Evolutionary conservation across 805 yeast genomes (phyloP), one percentile per base, ranked within the genome.

Genomic region (Candida patagonica): DNA sequence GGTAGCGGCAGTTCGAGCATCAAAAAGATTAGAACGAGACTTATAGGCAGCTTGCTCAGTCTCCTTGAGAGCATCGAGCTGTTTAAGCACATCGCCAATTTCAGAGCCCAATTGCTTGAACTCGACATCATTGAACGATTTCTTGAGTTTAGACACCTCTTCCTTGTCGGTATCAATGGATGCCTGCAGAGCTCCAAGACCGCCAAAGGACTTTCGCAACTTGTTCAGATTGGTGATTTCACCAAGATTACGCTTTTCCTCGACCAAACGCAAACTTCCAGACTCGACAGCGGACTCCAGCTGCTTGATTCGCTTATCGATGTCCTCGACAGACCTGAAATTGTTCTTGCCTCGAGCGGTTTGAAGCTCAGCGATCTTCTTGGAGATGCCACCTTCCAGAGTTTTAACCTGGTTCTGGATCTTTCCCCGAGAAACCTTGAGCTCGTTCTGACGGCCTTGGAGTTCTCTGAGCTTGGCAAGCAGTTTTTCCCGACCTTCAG

Each of bases 151-250:
- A 37, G 76, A 70, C 54, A 86, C 77, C 66, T 85, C 79, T 37
- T 68, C 70, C 66, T 79, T 82, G 61, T 84, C 92, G 35, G 68
- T 69, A 55, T 86, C 95, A 57, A 89, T 78, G 32, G 80, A 74
- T 52, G 74, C 74, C 68, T 86, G 96, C 53, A 74, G 74, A 53
- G 75, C 74, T 56, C 78, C 87, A 51, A 88, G 68, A 35, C 73
- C 69, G 37, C 76, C 75, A 58, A 85, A 83, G 60, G 80, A 88
- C 61, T 80, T 81, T 56, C 79, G 76, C 57, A 82, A 66, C 65
- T 84, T 86, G 64, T 89, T 78, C 61, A 92, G 74, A 34, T 78
- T 62, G 38, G 86, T 73, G 71, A 86, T 82, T 66, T 89, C 97
- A 66, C 83, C 83, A 50, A 92, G 76, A 49, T 71, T 64, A 57